Base-by-base conservation (phyloP, 2,329 filamentous ascomycete genomes). In the Metarhizium brunneum region DNA sequence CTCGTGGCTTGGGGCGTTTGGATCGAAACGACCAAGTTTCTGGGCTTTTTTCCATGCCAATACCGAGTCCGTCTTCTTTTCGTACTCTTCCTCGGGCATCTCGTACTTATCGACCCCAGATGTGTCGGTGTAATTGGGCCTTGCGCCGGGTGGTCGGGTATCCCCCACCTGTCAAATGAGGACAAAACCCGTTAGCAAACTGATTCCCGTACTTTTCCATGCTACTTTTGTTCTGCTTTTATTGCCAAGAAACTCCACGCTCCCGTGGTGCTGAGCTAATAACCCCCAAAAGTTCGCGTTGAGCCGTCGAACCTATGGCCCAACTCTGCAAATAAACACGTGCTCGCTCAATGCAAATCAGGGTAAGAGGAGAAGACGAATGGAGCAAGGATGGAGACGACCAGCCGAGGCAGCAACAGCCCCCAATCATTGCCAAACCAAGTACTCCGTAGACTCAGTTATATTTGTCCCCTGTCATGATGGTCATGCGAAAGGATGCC, bases 11-110 rank as follows among this genome's bases (percentile, higher is more conserved):
- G 88, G 84, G 7, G 91, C 90, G 63, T 86, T 79, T 13, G 94
- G 94, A 68, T 97, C 90, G 72, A 99, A 99, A 40, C 94, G 89
- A 52, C 94, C 94, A n/a, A 97, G 82, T 69, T 95, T 92, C 71
- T 96, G 86, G n/a, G 84, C 77, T 74, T 89, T 92, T 74, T 99
- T 99, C 91, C 91, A 97, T 6, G 92, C 89, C 29, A 96, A 81
- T 14, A 99, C 94, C 3, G 88, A 92, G 72, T 96, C 90, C 47
- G 84, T 78, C 66, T 92, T 90, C 65, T 84, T 83, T 68, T 91
- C 90, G 73, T 99, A 99, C 66, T 92, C 87, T 52, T 86, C 80
- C 53, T 81, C 78, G n/a, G 91, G 89, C 80, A 99, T 87, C 59
- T 87, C 83, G 70, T 94, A 97, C 75, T 96, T 96, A 56, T 91